Percentiles rank a stretch among this genome's conserved stretches.
These are phyloP conservation scores for Hemerocallis citrina DNA, from an alignment of 106 monocot species.

Conservation along the genomic window DNA sequence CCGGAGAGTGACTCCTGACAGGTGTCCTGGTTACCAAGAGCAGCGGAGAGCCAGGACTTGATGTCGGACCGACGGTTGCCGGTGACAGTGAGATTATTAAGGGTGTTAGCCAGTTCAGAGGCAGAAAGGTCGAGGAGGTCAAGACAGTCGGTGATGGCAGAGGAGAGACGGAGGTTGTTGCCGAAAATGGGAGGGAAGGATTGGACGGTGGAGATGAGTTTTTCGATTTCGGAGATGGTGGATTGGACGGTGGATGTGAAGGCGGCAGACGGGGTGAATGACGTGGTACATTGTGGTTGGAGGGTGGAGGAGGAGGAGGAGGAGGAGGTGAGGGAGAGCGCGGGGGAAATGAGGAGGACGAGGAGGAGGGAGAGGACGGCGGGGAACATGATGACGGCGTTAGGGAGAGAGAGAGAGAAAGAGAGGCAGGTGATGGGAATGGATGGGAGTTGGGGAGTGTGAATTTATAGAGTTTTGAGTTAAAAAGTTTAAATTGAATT, in stretches of 20 bases:
- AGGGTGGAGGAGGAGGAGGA: background rate
- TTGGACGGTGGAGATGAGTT: constrained; percentile 33
- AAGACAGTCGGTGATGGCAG: constrained; percentile 84
- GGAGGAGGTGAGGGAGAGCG: background rate
- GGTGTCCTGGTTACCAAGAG: constrained; percentile 63
- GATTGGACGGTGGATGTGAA: constrained; percentile 42
- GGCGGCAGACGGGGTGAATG: constrained; percentile 11
- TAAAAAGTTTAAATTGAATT: too few relatives aligned
- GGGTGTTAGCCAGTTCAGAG: constrained; percentile 56
- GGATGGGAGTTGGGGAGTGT: too few relatives aligned
- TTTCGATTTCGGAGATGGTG: constrained; percentile 44
- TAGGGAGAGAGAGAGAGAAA: too few relatives aligned
- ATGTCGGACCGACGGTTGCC: constrained; percentile 24
- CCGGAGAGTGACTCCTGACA: constrained; percentile 45
- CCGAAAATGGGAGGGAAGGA: constrained; percentile 31
- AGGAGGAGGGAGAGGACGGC: background rate
- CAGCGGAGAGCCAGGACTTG: constrained; percentile 59
- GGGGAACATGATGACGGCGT: too few relatives aligned
- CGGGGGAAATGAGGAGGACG: background rate
- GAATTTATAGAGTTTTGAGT: too few relatives aligned
- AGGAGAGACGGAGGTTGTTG: constrained; percentile 61
- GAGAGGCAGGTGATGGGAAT: too few relatives aligned
- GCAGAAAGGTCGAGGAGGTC: constrained; percentile 87
- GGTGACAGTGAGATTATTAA: constrained; percentile 3
- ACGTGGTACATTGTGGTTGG: constrained; percentile 8